phyloP scores from a whole-genome alignment of 2,329 filamentous ascomycete species.

The Rhynchosporium secalis region DNA sequence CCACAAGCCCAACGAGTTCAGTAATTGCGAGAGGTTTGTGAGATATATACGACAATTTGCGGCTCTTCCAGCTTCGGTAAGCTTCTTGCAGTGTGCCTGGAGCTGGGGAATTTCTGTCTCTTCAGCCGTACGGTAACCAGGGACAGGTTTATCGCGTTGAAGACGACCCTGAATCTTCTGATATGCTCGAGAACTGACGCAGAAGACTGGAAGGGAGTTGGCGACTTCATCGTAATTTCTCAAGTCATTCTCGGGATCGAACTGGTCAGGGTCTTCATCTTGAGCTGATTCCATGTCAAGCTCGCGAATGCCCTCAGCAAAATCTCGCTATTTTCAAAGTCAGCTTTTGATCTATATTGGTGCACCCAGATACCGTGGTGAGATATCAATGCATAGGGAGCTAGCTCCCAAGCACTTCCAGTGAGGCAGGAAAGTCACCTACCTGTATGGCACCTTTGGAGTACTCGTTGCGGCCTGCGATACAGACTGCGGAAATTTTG shows the following conservation, averaged over 20 bases:
- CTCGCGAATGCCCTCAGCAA: slow-evolving; percentile 11
- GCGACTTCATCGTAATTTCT: slow-evolving; percentile 30
- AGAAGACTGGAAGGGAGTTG: slow-evolving; percentile 6
- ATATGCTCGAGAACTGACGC: slow-evolving; percentile 14
- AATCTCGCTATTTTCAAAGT: neutral
- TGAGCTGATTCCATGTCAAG: slow-evolving; percentile 13
- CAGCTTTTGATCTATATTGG: slow-evolving; percentile 38
- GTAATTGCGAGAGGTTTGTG: slow-evolving; percentile 49
- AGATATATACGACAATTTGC: slow-evolving; percentile 51
- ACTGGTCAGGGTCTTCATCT: slow-evolving; percentile 35
- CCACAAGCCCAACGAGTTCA: slow-evolving; percentile 56
- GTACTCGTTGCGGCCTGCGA: slow-evolving; percentile 9
- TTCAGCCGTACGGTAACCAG: slow-evolving; percentile 10
- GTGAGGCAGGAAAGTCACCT: neutral
- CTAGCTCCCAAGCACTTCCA: neutral
- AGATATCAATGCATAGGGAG: too few species aligned
- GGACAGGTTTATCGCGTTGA: slow-evolving; percentile 11
- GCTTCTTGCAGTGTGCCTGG: slow-evolving; percentile 52
- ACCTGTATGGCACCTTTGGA: slow-evolving; percentile 10
- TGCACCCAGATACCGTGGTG: slow-evolving; percentile 40
- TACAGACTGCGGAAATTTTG: slow-evolving; percentile 13
- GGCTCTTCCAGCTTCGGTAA: slow-evolving; percentile 53
- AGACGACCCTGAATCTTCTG: slow-evolving; percentile 14
- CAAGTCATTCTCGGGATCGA: slow-evolving; percentile 54
- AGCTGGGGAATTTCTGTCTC: slow-evolving; percentile 15